Conservation (phyloP, 2,329 filamentous ascomycete species). For the Beauveria pseudobassiana region DNA sequence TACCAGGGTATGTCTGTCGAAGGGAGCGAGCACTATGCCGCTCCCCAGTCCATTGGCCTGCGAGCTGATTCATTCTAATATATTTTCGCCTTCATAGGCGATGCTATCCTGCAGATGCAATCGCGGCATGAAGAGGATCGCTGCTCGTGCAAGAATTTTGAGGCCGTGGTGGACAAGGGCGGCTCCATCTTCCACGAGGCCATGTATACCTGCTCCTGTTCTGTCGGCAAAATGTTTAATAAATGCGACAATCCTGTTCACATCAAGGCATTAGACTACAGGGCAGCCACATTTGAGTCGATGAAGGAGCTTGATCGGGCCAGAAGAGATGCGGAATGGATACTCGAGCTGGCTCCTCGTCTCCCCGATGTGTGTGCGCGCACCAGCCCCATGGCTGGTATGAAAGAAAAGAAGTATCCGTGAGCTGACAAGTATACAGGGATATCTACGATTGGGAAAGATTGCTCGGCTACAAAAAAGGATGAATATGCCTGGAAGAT, state of each 20-base stretch:
- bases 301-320: slow-evolving; percentile 30
- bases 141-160: slow-evolving; percentile 33
- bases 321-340: slow-evolving; percentile 33
- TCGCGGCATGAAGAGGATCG: slow-evolving; percentile 27
- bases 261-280: slow-evolving; percentile 33
- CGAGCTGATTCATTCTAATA: not conserved
- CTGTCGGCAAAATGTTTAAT: slow-evolving; percentile 28
- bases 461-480: slow-evolving; percentile 29
- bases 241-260: slow-evolving; percentile 32
- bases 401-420: not conserved
- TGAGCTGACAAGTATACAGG: slow-evolving; percentile 21
- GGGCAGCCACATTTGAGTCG: slow-evolving; percentile 33
- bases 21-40: not conserved
- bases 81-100: slow-evolving; percentile 18
- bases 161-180: slow-evolving; percentile 23
- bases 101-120: slow-evolving; percentile 30
- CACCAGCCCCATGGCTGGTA: not conserved
- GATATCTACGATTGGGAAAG: slow-evolving; percentile 35
- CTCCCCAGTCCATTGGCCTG: not conserved
- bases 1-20: slow-evolving; percentile 23
- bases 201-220: slow-evolving; percentile 32
- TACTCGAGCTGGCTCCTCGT: slow-evolving; percentile 33
- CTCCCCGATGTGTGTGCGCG: slow-evolving; percentile 28
- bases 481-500: slow-evolving; percentile 32
- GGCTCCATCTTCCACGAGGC: slow-evolving; percentile 35